phyloP scores from a whole-genome alignment of 768 basidiomycete genomes.

The Macrocybe gigantea region DNA sequence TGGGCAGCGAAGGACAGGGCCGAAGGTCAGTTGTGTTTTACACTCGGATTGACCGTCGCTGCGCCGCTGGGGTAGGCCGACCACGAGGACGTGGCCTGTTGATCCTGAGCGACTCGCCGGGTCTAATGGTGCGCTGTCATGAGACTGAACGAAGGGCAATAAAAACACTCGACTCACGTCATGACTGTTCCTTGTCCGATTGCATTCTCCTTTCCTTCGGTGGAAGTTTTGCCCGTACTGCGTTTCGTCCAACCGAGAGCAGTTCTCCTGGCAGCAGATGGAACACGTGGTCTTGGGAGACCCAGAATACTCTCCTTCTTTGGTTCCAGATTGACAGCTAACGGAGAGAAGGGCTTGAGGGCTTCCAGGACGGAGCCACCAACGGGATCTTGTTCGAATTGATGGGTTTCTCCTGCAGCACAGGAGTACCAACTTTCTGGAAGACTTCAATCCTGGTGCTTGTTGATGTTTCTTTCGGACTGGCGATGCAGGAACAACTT shows the following conservation, averaged over 20 bases:
- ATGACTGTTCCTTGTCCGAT: conserved; percentile 32
- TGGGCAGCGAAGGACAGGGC: not conserved
- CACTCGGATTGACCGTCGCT: conserved; percentile 29
- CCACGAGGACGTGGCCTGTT: conserved; percentile 47
- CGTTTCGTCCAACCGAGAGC: conserved; percentile 64
- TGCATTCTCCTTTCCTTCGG: conserved; percentile 52
- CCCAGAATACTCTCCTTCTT: conserved; percentile 33
- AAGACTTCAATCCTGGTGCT: conserved; percentile 13
- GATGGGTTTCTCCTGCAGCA: conserved; percentile 38
- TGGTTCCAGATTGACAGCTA: conserved; percentile 28
- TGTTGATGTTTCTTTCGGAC: conserved; percentile 26
- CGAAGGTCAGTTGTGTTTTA: conserved; percentile 10
- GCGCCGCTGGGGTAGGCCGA: conserved; percentile 38
- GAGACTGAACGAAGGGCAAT: not conserved
- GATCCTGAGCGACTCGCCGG: conserved; percentile 41
- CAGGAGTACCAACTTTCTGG: conserved; percentile 16
- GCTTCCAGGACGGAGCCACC: conserved; percentile 29
- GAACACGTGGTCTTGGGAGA: conserved; percentile 43
- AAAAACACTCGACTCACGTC: conserved; percentile 43
- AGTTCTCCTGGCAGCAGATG: conserved; percentile 48
- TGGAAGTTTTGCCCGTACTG: conserved; percentile 41
- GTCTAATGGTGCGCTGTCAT: conserved; percentile 20
- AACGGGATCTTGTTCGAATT: conserved; percentile 33
- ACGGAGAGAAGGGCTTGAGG: conserved; percentile 38
- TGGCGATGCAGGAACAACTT: conserved; percentile 34